Conservation (phyloP, 805 yeast genomes). For the Candida anglica region DNA sequence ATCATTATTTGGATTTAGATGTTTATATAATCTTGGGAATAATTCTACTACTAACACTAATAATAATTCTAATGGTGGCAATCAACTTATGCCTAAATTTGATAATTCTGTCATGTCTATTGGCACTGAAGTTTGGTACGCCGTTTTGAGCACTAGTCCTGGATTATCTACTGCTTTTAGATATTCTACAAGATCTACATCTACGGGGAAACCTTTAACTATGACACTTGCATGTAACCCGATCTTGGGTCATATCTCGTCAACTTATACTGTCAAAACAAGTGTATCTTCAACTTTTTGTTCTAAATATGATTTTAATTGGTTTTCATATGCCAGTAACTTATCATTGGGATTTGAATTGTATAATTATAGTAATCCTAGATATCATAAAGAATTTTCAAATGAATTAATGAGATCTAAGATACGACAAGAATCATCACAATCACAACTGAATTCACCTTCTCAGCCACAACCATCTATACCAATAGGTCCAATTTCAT, state of each 20-base stretch:
- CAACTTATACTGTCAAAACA: constrained; percentile 83
- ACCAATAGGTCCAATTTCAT: too few relatives aligned
- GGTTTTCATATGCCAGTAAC: constrained; percentile 87
- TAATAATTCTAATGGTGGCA: constrained; percentile 32
- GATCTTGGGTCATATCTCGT: constrained; percentile 79
- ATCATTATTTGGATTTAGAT: constrained; percentile 74
- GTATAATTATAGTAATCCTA: constrained; percentile 55
- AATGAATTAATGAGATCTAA: neutral
- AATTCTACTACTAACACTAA: constrained; percentile 8
- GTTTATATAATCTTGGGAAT: constrained; percentile 63
- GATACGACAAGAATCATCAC: neutral
- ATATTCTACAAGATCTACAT: constrained; percentile 79
- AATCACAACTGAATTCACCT: neutral
- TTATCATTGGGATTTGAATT: constrained; percentile 82
- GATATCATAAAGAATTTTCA: neutral
- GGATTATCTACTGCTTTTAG: constrained; percentile 84
- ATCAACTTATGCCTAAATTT: constrained; percentile 39
- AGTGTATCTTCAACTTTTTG: constrained; percentile 71
- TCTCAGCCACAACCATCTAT: neutral
- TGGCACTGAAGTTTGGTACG: constrained; percentile 90
- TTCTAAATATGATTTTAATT: constrained; percentile 83
- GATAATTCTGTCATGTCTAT: constrained; percentile 64
- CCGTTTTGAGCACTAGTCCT: constrained; percentile 78
- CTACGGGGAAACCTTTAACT: constrained; percentile 86
- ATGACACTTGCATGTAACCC: constrained; percentile 88